Percentiles rank a stretch among this genome's conserved stretches.
Conservation (phyloP, 805 yeast species). For the Candida railenensis region DNA sequence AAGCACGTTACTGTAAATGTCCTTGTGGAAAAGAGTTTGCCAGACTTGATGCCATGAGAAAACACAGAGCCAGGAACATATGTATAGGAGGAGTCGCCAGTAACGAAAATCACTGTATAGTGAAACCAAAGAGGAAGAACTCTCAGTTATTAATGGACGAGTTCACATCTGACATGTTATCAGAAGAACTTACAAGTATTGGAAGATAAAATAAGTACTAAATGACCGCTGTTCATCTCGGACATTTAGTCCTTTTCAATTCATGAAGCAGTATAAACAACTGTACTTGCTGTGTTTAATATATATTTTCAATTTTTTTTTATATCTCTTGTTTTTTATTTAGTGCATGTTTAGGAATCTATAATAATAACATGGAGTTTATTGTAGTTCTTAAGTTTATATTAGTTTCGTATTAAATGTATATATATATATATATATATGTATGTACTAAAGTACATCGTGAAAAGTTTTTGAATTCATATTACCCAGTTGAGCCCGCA, state of each 20-base stretch:
- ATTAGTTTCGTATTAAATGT: background rate
- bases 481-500: background rate
- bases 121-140: conserved; percentile 20
- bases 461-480: too few species aligned
- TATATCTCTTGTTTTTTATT: background rate
- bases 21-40: conserved; percentile 95
- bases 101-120: conserved; percentile 16
- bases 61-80: conserved; percentile 77
- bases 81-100: conserved; percentile 68
- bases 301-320: background rate
- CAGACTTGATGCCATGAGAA: conserved; percentile 81
- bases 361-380: background rate
- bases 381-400: background rate
- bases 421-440: too few species aligned
- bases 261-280: background rate
- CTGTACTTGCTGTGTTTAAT: background rate
- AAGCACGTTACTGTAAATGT: conserved; percentile 64
- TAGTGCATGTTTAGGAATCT: background rate
- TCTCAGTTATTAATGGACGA: conserved; percentile 10
- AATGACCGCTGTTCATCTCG: too few species aligned
- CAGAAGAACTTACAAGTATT: conserved; percentile 7
- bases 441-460: too few species aligned
- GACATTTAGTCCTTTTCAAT: too few species aligned
- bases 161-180: conserved; percentile 11
- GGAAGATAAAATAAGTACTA: background rate